Percentiles rank a stretch among this genome's conserved stretches.
phyloP scores from a whole-genome alignment of 805 yeast genomes.

The Zygoascus flipseniorum region DNA sequence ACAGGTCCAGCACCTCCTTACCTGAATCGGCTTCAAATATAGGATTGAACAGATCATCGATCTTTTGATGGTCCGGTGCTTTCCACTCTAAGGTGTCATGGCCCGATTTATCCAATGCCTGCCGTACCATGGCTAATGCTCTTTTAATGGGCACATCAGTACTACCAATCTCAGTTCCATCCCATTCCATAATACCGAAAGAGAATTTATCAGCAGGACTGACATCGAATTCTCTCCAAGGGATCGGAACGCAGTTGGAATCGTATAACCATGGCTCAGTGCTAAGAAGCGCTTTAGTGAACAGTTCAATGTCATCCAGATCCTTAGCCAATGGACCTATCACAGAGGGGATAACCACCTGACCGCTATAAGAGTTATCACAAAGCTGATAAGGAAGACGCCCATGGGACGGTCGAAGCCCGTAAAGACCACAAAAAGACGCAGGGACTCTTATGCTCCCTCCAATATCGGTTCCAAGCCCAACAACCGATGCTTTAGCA shows the following conservation, averaged over 20 bases:
- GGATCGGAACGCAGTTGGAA: slow-evolving; percentile 42
- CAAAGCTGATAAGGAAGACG: slow-evolving; percentile 18
- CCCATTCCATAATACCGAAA: slow-evolving; percentile 18
- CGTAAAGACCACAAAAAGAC: slow-evolving; percentile 38
- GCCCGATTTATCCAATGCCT: slow-evolving; percentile 9
- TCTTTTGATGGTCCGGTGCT: background rate
- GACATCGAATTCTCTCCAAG: slow-evolving; percentile 31
- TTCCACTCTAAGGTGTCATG: slow-evolving; percentile 22
- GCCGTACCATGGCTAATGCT: slow-evolving; percentile 33
- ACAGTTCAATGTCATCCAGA: slow-evolving; percentile 33
- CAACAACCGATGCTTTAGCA: slow-evolving; percentile 41
- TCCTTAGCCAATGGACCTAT: slow-evolving; percentile 41
- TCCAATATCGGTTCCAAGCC: slow-evolving; percentile 48
- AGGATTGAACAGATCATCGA: background rate
- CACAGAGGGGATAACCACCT: slow-evolving; percentile 32
- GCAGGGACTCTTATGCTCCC: slow-evolving; percentile 46
- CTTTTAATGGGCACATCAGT: slow-evolving; percentile 44
- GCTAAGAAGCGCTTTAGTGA: slow-evolving; percentile 33
- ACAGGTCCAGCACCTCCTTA: background rate
- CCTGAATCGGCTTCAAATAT: slow-evolving; percentile 4
- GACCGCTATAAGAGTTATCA: slow-evolving; percentile 29
- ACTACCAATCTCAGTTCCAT: slow-evolving; percentile 36
- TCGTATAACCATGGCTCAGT: slow-evolving; percentile 41
- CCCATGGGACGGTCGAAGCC: slow-evolving; percentile 38
- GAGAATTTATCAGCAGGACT: slow-evolving; percentile 1